Conservation (phyloP, 441 rosid genomes). For the Gossypium davidsonii region DNA sequence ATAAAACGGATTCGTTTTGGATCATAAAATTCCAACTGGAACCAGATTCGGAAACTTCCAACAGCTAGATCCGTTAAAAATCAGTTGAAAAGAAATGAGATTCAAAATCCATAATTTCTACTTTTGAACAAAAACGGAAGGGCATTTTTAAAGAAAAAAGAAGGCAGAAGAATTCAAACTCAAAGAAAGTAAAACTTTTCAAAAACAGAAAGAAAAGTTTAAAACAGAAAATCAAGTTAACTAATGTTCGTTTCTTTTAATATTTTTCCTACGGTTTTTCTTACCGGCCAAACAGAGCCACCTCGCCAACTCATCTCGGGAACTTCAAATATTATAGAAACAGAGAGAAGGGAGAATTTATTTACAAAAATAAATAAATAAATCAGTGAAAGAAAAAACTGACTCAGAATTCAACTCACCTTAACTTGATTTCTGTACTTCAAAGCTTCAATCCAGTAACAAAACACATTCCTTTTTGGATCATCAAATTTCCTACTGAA, state of each 20-base stretch:
- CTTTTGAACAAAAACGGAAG: too few relatives aligned
- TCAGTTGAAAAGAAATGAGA: too few relatives aligned
- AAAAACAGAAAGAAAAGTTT: not conserved
- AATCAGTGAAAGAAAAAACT: not conserved
- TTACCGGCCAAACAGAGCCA: slow-evolving; percentile 12
- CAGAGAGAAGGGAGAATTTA: not conserved
- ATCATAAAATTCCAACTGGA: not conserved
- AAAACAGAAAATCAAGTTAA: not conserved
- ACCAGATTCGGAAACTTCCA: not conserved
- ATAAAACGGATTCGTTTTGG: not conserved
- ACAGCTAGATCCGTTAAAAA: too few relatives aligned
- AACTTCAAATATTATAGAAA: not conserved
- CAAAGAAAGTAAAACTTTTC: not conserved
- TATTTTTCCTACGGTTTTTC: not conserved
- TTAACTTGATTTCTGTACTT: not conserved
- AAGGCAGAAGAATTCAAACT: not conserved
- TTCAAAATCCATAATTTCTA: too few relatives aligned
- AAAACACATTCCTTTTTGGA: not conserved
- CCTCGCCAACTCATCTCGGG: not conserved
- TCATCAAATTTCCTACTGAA: not conserved
- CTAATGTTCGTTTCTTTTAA: not conserved
- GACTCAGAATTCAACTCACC: not conserved
- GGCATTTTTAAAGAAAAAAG: too few relatives aligned
- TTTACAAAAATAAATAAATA: not conserved
- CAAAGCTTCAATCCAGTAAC: not conserved